Percentiles rank a stretch among this genome's conserved stretches.
These are phyloP conservation scores for Graphilbum fragrans DNA, from an alignment of 2,329 filamentous ascomycete genomes.

Conservation along the genomic window DNA sequence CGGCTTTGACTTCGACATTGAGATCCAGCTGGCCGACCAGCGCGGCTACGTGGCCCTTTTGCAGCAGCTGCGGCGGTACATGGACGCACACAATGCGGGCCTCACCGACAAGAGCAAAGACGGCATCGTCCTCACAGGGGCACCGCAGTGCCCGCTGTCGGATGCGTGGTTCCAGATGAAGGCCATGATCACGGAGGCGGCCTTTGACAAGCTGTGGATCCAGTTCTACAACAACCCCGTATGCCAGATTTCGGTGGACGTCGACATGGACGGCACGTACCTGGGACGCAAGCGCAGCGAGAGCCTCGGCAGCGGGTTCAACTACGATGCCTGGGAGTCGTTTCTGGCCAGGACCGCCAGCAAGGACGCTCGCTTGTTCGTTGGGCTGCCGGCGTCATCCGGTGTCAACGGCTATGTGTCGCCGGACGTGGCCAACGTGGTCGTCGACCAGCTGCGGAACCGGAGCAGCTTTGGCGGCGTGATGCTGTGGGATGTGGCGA, in stretches of 20 bases:
- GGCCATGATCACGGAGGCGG: slow-evolving; percentile 23
- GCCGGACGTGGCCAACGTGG: slow-evolving; percentile 6
- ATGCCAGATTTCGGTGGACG: slow-evolving; percentile 8
- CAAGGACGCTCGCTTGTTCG: slow-evolving; percentile 22
- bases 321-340: slow-evolving; percentile 22
- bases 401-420: slow-evolving; percentile 16
- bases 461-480: slow-evolving; percentile 18
- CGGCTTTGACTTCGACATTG: slow-evolving; percentile 40
- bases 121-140: slow-evolving; percentile 27
- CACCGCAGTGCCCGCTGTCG: slow-evolving; percentile 29
- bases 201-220: slow-evolving; percentile 29
- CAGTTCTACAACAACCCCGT: slow-evolving; percentile 36
- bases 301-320: slow-evolving; percentile 22
- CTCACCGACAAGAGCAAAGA: slow-evolving; percentile 13
- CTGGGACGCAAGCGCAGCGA: too few species aligned
- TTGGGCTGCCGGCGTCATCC: slow-evolving; percentile 22
- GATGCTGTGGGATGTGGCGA: slow-evolving; percentile 22
- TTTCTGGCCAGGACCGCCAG: slow-evolving; percentile 20
- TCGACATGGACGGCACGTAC: too few species aligned
- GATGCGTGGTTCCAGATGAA: slow-evolving; percentile 28
- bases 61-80: slow-evolving; percentile 4
- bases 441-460: slow-evolving; percentile 14
- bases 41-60: slow-evolving; percentile 8
- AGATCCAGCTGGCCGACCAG: slow-evolving; percentile 17
- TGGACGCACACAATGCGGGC: background rate